Evolutionary conservation across 1,139 yeast species (phyloP).

Genomic region (Suhomyces terraborum): DNA sequence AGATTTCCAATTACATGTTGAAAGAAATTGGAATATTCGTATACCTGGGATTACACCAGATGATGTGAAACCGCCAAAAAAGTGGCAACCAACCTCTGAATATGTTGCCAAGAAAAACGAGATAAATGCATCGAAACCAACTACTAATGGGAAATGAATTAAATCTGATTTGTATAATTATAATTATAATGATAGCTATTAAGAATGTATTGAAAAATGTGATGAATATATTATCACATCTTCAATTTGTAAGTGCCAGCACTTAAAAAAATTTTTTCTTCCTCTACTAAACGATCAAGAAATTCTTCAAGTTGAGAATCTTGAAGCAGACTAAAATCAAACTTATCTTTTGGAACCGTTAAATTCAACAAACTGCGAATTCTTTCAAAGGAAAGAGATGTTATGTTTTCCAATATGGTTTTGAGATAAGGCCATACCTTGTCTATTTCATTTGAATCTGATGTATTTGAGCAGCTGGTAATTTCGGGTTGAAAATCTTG

Average conservation of each 20-base stretch:
- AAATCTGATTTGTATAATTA: constrained; percentile 3
- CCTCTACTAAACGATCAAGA: constrained; percentile 24
- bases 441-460: constrained; percentile 7
- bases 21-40: constrained; percentile 92
- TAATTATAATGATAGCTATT: no score
- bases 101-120: constrained; percentile 39
- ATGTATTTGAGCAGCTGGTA: no score
- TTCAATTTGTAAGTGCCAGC: constrained; percentile 21
- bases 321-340: constrained; percentile 14
- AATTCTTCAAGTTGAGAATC: constrained; percentile 17
- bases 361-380: constrained; percentile 56
- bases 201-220: no score
- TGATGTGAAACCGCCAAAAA: constrained; percentile 81
- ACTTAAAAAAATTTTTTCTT: constrained; percentile 17
- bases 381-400: constrained; percentile 47
- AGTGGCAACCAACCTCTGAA: constrained; percentile 71
- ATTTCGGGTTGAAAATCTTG: background rate
- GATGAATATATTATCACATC: constrained; percentile 1
- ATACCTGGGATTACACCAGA: constrained; percentile 92
- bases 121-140: constrained; percentile 13
- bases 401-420: constrained; percentile 59
- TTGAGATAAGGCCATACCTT: constrained; percentile 43
- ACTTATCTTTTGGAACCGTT: constrained; percentile 52
- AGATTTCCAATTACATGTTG: constrained; percentile 89
- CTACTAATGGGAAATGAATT: constrained; percentile 9